Conservation (phyloP, 768 basidiomycete species). For the Steccherinum ochraceum region DNA sequence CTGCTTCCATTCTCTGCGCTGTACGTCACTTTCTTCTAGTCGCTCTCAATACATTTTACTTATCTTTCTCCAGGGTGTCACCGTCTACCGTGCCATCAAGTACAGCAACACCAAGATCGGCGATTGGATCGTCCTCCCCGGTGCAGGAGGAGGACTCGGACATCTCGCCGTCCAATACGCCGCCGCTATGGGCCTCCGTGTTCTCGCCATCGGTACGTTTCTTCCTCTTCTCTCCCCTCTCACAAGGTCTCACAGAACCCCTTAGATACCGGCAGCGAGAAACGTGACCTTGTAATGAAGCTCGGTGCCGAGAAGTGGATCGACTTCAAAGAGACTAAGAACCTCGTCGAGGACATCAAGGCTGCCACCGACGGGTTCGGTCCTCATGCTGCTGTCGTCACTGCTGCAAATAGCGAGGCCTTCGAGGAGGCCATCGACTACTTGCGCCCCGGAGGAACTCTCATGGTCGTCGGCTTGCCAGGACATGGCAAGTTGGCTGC, state of each 20-base stretch:
- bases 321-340: conserved; percentile 65
- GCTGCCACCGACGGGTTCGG: conserved; percentile 60
- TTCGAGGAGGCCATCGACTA: conserved; percentile 64
- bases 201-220: conserved; percentile 62
- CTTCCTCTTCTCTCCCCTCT: no score
- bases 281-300: conserved; percentile 49
- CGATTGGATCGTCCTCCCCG: conserved; percentile 72
- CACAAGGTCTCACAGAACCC: neutral
- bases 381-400: conserved; percentile 64
- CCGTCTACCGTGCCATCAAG: conserved; percentile 84
- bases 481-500: conserved; percentile 45
- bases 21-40: conserved; percentile 29
- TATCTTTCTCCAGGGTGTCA: conserved; percentile 52
- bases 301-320: conserved; percentile 76
- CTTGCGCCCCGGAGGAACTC: conserved; percentile 60
- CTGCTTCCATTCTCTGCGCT: conserved; percentile 75
- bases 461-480: conserved; percentile 79
- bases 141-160: conserved; percentile 79
- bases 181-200: conserved; percentile 65
- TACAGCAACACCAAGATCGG: conserved; percentile 57
- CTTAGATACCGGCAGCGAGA: conserved; percentile 68
- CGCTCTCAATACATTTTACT: no score
- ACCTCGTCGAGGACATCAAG: conserved; percentile 61
- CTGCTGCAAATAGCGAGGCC: conserved; percentile 39
- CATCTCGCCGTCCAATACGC: conserved; percentile 86